Base-by-base conservation (phyloP, 2,329 filamentous ascomycete species). In the Falciphora oryzae region DNA sequence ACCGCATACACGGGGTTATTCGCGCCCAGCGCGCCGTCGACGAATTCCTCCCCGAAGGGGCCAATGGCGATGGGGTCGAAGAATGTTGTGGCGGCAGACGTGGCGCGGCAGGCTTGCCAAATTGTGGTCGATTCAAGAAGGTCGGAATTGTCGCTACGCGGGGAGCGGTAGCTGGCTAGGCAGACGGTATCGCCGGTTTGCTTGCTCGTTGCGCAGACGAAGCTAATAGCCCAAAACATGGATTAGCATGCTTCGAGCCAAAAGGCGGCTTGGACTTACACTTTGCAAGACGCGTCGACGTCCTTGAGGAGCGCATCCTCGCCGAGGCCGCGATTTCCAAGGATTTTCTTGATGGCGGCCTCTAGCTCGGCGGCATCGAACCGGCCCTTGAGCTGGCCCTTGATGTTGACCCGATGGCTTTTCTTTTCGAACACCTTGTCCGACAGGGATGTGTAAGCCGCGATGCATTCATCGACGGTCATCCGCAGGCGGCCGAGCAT, bases 1-100 rank as follows among this genome's bases (percentile, higher is more conserved):
- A 81, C 66, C 44, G 75, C 67, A 8, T 70, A 66, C n/a, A 80
- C 71, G 1, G 79, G 80, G 67, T 82, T 82, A 70, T 82, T 82
- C 0, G 67, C 67, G 2, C 75, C 73, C 5, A 73, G 63, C 0
- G 71, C 76, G 13, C 78, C 78, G 67, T 82, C 79, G 10, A 79
- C 71, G 65, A 71, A 68, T 28, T 65, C 27, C 57, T 69, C 64
- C 29, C 38, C 50, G 22, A 63, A 66, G n/a, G 65, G 65, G 13
- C 69, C 67, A 29, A 68, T 67, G n/a, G 65, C 44, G 31, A 70
- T 67, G 1, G 68, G 67, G 57, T 69, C 66, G 60, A 69, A 70
- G 57, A 69, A 70, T 18, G 64, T 63, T 10, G 66, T 68, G 13
- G 66, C 67, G 1, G 67, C 68, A 14, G 67, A 69, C 7, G 68